A percentile compares a stretch with the other conserved stretches of the same genome.
Evolutionary conservation across 2,329 filamentous ascomycete genomes (phyloP).

Genomic region (Epichloe uncinata): DNA sequence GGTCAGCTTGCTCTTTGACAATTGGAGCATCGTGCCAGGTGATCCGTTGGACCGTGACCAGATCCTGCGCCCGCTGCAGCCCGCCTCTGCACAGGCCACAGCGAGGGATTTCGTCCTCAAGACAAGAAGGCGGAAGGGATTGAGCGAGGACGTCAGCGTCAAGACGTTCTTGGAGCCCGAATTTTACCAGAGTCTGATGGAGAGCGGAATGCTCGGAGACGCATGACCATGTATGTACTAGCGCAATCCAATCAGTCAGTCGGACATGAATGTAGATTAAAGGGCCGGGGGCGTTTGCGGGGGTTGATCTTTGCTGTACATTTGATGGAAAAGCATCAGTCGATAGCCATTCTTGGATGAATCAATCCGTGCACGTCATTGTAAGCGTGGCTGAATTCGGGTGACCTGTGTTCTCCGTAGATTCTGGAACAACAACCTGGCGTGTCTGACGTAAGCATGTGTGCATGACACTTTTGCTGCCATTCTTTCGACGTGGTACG

Average conservation of each 20-base stretch:
- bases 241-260: too few relatives aligned
- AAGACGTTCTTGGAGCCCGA: slow-evolving; percentile 95
- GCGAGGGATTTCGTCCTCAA: slow-evolving; percentile 95
- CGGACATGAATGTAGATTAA: not conserved
- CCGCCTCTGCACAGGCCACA: slow-evolving; percentile 75
- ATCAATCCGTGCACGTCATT: not conserved
- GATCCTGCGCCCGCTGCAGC: slow-evolving; percentile 70
- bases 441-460: too few relatives aligned
- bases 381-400: too few relatives aligned
- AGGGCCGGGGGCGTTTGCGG: not conserved
- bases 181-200: slow-evolving; percentile 74
- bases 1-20: slow-evolving; percentile 84
- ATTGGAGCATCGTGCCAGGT: slow-evolving; percentile 90
- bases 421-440: too few relatives aligned
- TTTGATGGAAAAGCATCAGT: not conserved
- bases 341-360: not conserved
- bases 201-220: slow-evolving; percentile 71
- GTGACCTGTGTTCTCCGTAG: too few relatives aligned
- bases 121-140: slow-evolving; percentile 80
- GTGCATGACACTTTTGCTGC: too few relatives aligned
- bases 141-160: slow-evolving; percentile 90
- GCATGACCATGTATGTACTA: slow-evolving; percentile 9
- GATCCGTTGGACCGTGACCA: slow-evolving; percentile 87
- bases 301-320: not conserved
- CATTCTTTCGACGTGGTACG: too few relatives aligned